Conservation (phyloP, 78 protist genomes). For the Dictyostelium brefeldianum region DNA sequence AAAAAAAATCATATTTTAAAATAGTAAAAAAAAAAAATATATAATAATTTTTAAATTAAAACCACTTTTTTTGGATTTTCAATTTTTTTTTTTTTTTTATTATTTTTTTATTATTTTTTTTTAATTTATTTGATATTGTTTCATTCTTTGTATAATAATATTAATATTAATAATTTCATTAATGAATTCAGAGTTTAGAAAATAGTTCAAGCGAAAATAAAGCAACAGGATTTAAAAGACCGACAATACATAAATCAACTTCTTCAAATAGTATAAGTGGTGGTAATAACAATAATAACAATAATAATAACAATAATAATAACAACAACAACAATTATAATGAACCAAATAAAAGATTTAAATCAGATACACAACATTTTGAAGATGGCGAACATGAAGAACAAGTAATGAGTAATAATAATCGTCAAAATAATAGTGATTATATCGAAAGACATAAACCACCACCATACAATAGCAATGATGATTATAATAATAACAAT, state of each 20-base stretch:
- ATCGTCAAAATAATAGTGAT: neutral
- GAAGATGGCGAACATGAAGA: conserved; percentile 63
- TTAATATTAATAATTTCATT: neutral
- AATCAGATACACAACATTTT: neutral
- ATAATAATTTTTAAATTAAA: too few species aligned
- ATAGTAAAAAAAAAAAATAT: too few species aligned
- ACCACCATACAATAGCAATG: neutral
- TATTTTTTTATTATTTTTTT: too few species aligned
- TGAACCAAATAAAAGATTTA: neutral
- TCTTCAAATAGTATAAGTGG: neutral
- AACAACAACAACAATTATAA: neutral
- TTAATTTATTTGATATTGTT: too few species aligned
- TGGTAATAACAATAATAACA: neutral
- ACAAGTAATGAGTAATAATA: neutral
- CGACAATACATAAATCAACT: conserved; percentile 26
- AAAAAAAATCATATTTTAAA: too few species aligned
- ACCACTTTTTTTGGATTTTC: neutral
- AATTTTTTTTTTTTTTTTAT: neutral
- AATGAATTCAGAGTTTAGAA: conserved; percentile 3
- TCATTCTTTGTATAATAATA: too few species aligned
- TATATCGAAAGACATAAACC: neutral
- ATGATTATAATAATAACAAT: neutral
- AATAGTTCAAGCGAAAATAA: neutral
- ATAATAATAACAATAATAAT: neutral
- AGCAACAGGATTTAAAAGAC: conserved; percentile 72